Evolutionary conservation across 208 protist genomes (phyloP).

Genomic region (Crithidia bombi): DNA sequence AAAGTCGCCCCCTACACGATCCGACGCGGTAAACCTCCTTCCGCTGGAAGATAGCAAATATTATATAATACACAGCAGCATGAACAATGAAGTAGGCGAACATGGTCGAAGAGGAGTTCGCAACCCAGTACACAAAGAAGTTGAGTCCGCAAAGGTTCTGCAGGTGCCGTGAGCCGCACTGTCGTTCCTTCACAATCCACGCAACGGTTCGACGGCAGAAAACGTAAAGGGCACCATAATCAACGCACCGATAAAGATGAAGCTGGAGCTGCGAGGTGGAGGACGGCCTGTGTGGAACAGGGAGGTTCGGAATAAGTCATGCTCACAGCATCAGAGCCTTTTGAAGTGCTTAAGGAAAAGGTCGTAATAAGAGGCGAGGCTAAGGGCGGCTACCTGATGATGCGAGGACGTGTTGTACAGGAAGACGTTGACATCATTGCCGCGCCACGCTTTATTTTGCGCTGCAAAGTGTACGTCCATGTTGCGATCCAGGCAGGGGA

Average conservation of each 20-base stretch:
- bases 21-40: slow-evolving; percentile 43
- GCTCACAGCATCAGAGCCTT: too few relatives aligned
- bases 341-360: slow-evolving; percentile 6
- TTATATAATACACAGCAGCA: slow-evolving; percentile 35
- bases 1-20: slow-evolving; percentile 33
- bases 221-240: slow-evolving; percentile 79
- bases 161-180: slow-evolving; percentile 74
- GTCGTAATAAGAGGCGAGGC: slow-evolving; percentile 2
- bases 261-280: too few relatives aligned
- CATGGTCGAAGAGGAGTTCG: slow-evolving; percentile 65
- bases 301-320: too few relatives aligned
- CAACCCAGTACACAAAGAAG: slow-evolving; percentile 70
- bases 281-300: too few relatives aligned
- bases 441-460: neutral
- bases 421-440: neutral
- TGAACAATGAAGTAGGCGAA: slow-evolving; percentile 44
- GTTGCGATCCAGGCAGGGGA: neutral
- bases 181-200: slow-evolving; percentile 83
- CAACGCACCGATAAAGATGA: slow-evolving; percentile 38
- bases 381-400: slow-evolving; percentile 22
- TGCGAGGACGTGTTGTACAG: slow-evolving; percentile 10
- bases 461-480: neutral
- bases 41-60: slow-evolving; percentile 52
- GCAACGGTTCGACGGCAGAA: slow-evolving; percentile 66
- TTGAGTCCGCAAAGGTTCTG: slow-evolving; percentile 78